Evolutionary conservation across 1,139 yeast species (phyloP), one percentile per base, ranked within the genome.

Genomic region (Lodderomyces metapsilosis): DNA sequence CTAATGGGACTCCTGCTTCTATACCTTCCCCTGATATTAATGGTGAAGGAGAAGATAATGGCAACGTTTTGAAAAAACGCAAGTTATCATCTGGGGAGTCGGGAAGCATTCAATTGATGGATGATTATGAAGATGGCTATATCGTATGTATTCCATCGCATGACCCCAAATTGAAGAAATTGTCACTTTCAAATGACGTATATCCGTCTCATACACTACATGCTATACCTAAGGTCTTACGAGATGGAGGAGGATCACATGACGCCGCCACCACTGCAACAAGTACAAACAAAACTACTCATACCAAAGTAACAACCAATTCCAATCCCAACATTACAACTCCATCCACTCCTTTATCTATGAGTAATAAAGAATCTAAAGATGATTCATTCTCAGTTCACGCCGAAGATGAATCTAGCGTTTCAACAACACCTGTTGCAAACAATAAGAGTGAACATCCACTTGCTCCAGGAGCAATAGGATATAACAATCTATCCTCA

Each of bases 151-250:
- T 38, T 24, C 64, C 65, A 3, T 42, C 56, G 6, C 35, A 42
- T 1, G 65, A 61, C 41, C 51, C 59, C 0, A 38, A 43, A 18
- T 43, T 61, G 28, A 52, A 49, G 35, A 45, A 52, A 30, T 48
- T 61, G 21, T 43, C 41, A 12, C 49, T 59, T 12, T 51, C 59
- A 38, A 49, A 48, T 3, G 43, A 46, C 13, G 43, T 54, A 20
- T 58, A 58, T 38, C 32, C 32, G 5, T 6, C 58, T 21, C 36
- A 33, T 22, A 21, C 27, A 3, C 12, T 33, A 12, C 27, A 12
- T n/a, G 30, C 39, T 3, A 16, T 28, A 17, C 22, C 16, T 10
- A 18, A 28, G 10, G 28, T n/a, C n/a, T 17, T 10, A 18, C 12
- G 16, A 21, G 11, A 7, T 11, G 23, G 15, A 12, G 9, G 5